Base-by-base conservation (phyloP, 176 grass and related monocot species). In the Poa pratensis region DNA sequence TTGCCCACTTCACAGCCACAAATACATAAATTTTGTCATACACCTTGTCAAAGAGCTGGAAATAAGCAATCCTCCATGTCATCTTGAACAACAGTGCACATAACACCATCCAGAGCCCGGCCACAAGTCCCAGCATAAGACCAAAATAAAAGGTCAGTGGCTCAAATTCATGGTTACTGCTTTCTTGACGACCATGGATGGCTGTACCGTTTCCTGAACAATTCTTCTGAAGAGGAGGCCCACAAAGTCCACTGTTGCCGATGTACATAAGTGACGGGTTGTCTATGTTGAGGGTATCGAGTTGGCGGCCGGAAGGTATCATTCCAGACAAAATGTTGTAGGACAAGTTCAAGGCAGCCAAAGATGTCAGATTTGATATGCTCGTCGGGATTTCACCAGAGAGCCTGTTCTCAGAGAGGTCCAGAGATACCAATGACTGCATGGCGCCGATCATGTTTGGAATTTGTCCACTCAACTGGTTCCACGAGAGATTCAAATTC, bases 341-440 rank as follows among this genome's bases (percentile, higher is more conserved):
- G 0, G 89, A 87, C 26, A 91, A 53, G 8, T 91, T 85, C 42
- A 91, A 58, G 4, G 61, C 30, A 5, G 16, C 34, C 18, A 91
- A 16, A 14, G 1, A 88, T 52, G 58, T 50, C 46, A 91, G 64
- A 20, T 3, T 57, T 18, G 82, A 77, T 9, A 91, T 23, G 42
- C 59, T 68, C 1, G 43, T 0, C 0, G 82, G 86, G 28, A 91
- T 88, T 53, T 13, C 40, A 49, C 86, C 90, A 1, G 20, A 85
- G 37, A 91, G 27, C 22, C 85, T 52, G 42, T 91, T 91, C 14
- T 23, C 59, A 1, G 76, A 88, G 17, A 91, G 52, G 28, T 91
- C 90, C 2, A 91, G 66, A n/a, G 90, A 91, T 48, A 88, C 86
- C 23, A 91, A 42, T 46, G 59, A 88, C n/a, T 34, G 17, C 79